Percentiles rank a stretch among this genome's conserved stretches.
Evolutionary conservation across 2,329 filamentous ascomycete species (phyloP).

Genomic region (Fusarium lyarnte): DNA sequence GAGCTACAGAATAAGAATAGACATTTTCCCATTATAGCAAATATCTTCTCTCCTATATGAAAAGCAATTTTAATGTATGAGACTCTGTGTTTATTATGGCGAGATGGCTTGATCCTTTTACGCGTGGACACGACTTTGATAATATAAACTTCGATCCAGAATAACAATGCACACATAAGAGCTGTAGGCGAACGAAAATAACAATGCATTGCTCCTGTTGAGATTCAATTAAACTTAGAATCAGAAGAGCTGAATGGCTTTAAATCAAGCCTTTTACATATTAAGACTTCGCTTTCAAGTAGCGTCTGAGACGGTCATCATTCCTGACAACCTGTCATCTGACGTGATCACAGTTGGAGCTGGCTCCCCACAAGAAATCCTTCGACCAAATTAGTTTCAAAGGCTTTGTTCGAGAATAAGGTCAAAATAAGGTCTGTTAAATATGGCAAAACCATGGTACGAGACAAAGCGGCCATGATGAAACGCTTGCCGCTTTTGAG

Average conservation of each 20-base stretch:
- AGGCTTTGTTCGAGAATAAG: not conserved
- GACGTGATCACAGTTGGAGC: not conserved
- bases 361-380: not conserved
- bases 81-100: rapidly evolving
- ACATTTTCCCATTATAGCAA: rapidly evolving
- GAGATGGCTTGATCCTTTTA: not conserved
- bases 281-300: not conserved
- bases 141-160: rapidly evolving
- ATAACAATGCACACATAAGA: not conserved
- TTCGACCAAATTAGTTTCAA: not conserved
- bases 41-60: rapidly evolving
- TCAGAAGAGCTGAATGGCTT: rapidly evolving
- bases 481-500: not conserved
- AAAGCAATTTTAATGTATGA: rapidly evolving
- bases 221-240: rapidly evolving
- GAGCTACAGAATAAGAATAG: not conserved
- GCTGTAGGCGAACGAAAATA: not conserved
- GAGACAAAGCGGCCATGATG: rapidly evolving
- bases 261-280: not conserved
- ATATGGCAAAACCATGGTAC: rapidly evolving
- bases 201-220: too few species aligned
- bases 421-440: too few species aligned
- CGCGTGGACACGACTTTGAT: not conserved
- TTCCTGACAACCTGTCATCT: not conserved
- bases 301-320: not conserved